Conservation (phyloP, 495 filamentous ascomycete species). For the Schizothecium vesticola region DNA sequence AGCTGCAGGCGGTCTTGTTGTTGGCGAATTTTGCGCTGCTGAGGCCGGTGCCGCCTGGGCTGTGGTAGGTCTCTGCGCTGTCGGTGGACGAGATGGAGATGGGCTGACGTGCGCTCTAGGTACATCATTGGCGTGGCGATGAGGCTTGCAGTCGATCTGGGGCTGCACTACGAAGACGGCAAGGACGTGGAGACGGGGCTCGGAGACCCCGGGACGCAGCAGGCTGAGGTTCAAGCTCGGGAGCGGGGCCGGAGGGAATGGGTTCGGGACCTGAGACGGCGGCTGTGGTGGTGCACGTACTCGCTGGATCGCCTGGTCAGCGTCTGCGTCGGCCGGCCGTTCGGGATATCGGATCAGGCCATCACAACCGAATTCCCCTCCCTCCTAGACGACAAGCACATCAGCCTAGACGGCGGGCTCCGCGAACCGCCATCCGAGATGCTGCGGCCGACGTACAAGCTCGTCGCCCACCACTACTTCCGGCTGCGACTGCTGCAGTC, state of each 20-base stretch:
- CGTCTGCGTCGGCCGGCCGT: slow-evolving; percentile 86
- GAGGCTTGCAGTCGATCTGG: slow-evolving; percentile 83
- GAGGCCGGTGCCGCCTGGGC: slow-evolving; percentile 81
- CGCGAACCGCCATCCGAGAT: slow-evolving; percentile 43
- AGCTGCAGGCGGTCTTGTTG: slow-evolving; percentile 85
- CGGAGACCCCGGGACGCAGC: slow-evolving; percentile 15
- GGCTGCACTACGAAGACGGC: slow-evolving; percentile 88
- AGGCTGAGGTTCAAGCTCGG: slow-evolving; percentile 25
- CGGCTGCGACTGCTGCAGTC: slow-evolving; percentile 87
- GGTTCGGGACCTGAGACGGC: slow-evolving; percentile 76
- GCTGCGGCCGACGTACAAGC: slow-evolving; percentile 71
- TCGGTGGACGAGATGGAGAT: not conserved
- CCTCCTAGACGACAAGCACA: slow-evolving; percentile 77
- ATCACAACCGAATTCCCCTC: slow-evolving; percentile 93
- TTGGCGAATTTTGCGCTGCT: slow-evolving; percentile 88
- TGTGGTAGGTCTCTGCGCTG: slow-evolving; percentile 53
- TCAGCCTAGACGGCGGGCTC: slow-evolving; percentile 72
- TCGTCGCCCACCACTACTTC: slow-evolving; percentile 87
- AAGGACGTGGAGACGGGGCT: slow-evolving; percentile 49
- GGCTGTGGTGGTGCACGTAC: slow-evolving; percentile 96
- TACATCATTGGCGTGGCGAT: slow-evolving; percentile 94
- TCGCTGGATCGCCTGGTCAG: slow-evolving; percentile 88
- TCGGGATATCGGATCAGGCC: slow-evolving; percentile 89
- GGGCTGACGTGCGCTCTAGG: slow-evolving; percentile 20
- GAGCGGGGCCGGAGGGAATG: slow-evolving; percentile 78